Base-by-base conservation (phyloP, 306 rosid genomes). In the Prunus salicina region DNA sequence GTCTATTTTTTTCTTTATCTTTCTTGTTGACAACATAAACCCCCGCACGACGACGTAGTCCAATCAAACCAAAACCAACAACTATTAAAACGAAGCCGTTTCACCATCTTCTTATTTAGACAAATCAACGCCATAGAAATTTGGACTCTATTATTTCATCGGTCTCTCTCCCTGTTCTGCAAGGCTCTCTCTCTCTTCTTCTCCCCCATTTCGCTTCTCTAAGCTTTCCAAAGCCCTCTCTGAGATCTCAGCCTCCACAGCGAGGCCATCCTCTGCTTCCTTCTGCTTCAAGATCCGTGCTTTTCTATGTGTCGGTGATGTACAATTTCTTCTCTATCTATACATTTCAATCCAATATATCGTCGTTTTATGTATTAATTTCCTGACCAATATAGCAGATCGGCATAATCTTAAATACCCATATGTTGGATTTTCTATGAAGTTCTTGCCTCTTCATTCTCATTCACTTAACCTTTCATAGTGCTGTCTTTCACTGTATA, bases 231-330 rank as follows among this genome's bases (percentile, higher is more conserved):
- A 15, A 16, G 0, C 13, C 25, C 15, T 57, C n/a, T 12, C 22
- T 19, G 24, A 11, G 73, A 19, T 38, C 38, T 20, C 62, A n/a
- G 13, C 38, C 79, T 73, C 71, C 46, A 3, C 30, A 12, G 5
- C 25, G 24, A 11, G 12, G 20, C 61, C 15, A 25, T 64, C 77
- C 41, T 51, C 73, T 30, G 47, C 62, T 62, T 22, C 67, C 25
- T 27, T 55, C 50, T 16, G 70, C 46, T 32, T 74, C 83, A 81
- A 82, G 76, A 82, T 82, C 81, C 60, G 43, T 34, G 65, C 78
- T 74, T 45, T 63, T 78, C 22, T 50, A n/a, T 32, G 22, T 76
- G 86, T 80, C 83, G 87, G 88, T 84, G 90, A 80, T 77, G 84
- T 75, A 64, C 73, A 76, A 69, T 69, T 75, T 75, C 61, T 75